phyloP scores from a whole-genome alignment of 2,329 filamentous ascomycete species.

The Fonsecaea monophora region DNA sequence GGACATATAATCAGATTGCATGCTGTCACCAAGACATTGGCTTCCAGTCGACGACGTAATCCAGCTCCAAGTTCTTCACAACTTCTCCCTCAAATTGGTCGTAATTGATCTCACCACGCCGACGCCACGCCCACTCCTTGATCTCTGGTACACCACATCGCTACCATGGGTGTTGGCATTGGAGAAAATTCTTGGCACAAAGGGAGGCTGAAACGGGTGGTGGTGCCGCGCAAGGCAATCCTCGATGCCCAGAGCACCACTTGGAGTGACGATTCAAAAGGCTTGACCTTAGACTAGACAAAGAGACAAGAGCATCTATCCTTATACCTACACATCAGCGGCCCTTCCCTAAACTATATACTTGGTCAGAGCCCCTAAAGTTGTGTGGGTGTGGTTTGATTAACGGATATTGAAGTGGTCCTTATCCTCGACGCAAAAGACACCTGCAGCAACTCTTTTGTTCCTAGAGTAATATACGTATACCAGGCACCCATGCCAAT shows the following conservation, averaged over 20 bases:
- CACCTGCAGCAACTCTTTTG: background rate
- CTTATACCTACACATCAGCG: background rate
- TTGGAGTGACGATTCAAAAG: background rate
- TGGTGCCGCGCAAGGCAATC: background rate
- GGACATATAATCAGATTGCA: conserved; percentile 17
- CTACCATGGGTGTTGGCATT: background rate
- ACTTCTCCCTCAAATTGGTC: background rate
- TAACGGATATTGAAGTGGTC: conserved; percentile 13
- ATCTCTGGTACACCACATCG: background rate
- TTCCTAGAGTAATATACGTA: background rate
- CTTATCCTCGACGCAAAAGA: background rate
- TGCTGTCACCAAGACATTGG: background rate
- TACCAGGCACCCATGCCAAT: conserved; percentile 14
- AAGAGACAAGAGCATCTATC: background rate
- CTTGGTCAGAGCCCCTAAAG: background rate
- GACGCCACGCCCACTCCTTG: background rate
- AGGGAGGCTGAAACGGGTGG: background rate
- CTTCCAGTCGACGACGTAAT: background rate
- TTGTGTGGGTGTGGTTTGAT: conserved; percentile 7
- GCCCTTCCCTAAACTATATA: background rate
- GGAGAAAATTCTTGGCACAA: background rate
- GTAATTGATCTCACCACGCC: background rate
- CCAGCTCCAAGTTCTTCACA: background rate
- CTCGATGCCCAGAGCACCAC: conserved; percentile 3
- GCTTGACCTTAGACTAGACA: background rate